These are phyloP conservation scores for Phytophthora palmivora DNA, from an alignment of 352 stramenopile genomes.

Conservation along the genomic window DNA sequence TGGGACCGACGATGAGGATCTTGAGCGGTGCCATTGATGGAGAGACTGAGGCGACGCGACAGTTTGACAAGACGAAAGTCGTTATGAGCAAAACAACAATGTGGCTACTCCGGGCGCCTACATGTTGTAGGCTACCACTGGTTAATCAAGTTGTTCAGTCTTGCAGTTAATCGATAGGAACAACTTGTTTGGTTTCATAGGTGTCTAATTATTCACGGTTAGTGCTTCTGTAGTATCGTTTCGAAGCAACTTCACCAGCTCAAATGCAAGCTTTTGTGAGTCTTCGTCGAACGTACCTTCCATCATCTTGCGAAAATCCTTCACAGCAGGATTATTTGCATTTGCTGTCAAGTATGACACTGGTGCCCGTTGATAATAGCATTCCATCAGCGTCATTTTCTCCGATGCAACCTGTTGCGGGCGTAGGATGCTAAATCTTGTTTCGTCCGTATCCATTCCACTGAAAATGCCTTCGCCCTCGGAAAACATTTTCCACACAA, in stretches of 20 bases:
- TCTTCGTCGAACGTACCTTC: neutral
- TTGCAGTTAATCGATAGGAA: too few species aligned
- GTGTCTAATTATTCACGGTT: too few species aligned
- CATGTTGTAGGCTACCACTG: too few species aligned
- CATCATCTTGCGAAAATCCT: conserved; percentile 2
- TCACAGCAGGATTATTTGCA: neutral
- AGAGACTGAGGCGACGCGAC: too few species aligned
- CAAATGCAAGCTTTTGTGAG: neutral
- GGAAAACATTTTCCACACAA: conserved; percentile 49
- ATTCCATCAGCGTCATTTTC: neutral
- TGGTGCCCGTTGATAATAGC: neutral
- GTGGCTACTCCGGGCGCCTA: too few species aligned
- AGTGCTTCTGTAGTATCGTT: too few species aligned
- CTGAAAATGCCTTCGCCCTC: conserved; percentile 38
- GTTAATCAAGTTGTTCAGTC: too few species aligned
- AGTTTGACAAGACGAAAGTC: too few species aligned
- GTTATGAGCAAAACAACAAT: too few species aligned
- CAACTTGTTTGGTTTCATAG: too few species aligned
- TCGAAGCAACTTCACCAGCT: neutral
- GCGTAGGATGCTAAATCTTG: neutral
- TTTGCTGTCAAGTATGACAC: neutral
- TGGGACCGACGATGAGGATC: conserved; percentile 80
- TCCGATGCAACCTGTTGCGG: too few species aligned
- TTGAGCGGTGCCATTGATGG: conserved; percentile 68
- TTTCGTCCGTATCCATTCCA: conserved; percentile 31